Base-by-base conservation (phyloP, 768 basidiomycete genomes). In the Mycena haematopus region DNA sequence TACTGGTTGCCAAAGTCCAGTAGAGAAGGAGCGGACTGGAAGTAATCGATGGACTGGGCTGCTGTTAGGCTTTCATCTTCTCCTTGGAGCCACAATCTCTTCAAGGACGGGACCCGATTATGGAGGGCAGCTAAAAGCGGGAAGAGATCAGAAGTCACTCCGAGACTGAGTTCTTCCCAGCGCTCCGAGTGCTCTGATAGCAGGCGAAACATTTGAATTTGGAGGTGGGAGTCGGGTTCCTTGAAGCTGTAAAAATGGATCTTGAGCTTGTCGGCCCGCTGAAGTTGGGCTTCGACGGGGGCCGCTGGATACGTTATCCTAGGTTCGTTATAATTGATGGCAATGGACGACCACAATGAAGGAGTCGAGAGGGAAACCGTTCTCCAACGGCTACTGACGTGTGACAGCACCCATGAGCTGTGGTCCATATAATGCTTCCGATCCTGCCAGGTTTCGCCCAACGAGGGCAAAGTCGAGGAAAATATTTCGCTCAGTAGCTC, bases 401-500 rank as follows among this genome's bases (percentile, higher is more conserved):
- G 50, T 2, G 50, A 24, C 33, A 58, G 10, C 14, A 46, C 11
- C 51, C 56, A 63, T 6, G 62, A 56, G 27, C 55, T 58, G n/a
- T n/a, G n/a, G 4, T 24, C 19, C 13, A 5, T 21, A 22, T 52
- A 2, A 31, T 31, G 9, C 29, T 13, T 5, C 22, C 14, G 29
- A 7, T 52, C 31, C 35, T 24, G 17, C 19, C 25, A 3, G 6
- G 29, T 17, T 17, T 17, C 38, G 14, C 35, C 21, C 33, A n/a
- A 6, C 24, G 45, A 24, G 10, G 40, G 49, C 40, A 56, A 10
- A 3, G 54, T 51, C 27, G 49, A 52, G 6, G 10, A 51, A 36
- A 62, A 62, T 50, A 62, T 56, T 38, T 62, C 60, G 47, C 31
- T 14, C 13, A 62, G 29, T 15, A 62, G 14, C 40, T 62, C 60